Evolutionary conservation across 768 basidiomycete genomes (phyloP), one percentile per base, ranked within the genome.

Genomic region (Leccinum rimulosum): DNA sequence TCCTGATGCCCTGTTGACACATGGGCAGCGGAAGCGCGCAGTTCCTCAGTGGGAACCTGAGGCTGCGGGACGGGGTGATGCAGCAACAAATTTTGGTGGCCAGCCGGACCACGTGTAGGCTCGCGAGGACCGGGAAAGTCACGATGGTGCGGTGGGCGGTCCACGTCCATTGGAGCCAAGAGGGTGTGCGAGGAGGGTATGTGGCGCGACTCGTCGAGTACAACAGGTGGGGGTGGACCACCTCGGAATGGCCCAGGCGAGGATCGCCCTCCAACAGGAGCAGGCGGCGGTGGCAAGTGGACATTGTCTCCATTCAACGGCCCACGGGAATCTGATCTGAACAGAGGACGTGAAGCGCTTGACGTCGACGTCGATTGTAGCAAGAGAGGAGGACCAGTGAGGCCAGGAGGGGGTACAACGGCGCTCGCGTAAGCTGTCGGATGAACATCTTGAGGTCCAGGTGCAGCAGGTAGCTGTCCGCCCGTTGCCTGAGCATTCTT

Each of bases 361-460:
- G 66, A 70, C 1, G 75, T 72, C 0, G 72, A 66, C 6, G 57
- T 65, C 1, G 83, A 76, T 63, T 87, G 83, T 28, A 91, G 65
- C 54, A 89, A 73, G 22, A 90, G 77, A 25, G 87, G 86, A 0
- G 87, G 88, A 0, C 89, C 89, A 8, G 77, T 77, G 14, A 91
- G 76, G 7, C 86, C 84, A 1, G 84, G 83, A 28, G 90, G 88
- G 12, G 87, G 88, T 1, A 87, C 82, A 25, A 88, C 83, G 0
- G 87, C 82, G 60, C 85, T 89, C 0, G 92, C 91, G 66, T 97
- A 98, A 5, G 93, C 93, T 3, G 93, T 96, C 1, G 95, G 95
- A 67, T 98, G 95, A 0, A 98, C 95, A 66, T 98, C 95, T 65
- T 95, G 91, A 6, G 95, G 95, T 2, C 89, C 89, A 43, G 95